Conservation (phyloP, 192 early-diverging fungal genomes). For the Linnemannia elongata region DNA sequence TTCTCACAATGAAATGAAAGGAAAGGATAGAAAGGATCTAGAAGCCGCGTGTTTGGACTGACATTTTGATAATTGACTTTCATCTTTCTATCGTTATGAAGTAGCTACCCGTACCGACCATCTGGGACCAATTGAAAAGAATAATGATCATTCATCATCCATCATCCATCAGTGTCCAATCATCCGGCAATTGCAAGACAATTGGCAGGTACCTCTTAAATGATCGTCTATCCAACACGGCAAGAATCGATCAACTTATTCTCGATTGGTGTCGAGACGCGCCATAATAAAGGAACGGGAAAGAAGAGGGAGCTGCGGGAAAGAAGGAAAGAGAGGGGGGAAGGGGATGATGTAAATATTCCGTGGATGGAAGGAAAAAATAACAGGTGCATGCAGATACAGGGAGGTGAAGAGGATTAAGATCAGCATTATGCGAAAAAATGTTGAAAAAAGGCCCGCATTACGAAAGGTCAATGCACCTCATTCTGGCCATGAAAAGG, state of each 20-base stretch:
- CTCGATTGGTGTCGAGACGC: background rate
- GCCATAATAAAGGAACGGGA: background rate
- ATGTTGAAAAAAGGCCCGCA: background rate
- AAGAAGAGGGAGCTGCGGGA: background rate
- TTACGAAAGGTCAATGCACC: background rate
- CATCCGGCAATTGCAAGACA: too few relatives aligned
- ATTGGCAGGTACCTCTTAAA: too few relatives aligned
- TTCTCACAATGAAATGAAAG: background rate
- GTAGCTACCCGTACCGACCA: background rate
- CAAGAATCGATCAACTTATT: background rate
- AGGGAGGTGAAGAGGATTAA: background rate
- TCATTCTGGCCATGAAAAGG: too few relatives aligned
- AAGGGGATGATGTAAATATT: slow-evolving; percentile 16
- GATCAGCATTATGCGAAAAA: slow-evolving; percentile 1
- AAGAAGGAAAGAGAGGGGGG: background rate
- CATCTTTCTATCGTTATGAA: background rate
- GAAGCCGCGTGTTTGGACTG: background rate
- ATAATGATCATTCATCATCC: too few relatives aligned
- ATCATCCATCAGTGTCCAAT: too few relatives aligned
- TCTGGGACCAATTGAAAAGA: background rate
- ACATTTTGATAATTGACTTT: background rate
- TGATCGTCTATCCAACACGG: too few relatives aligned
- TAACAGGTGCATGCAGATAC: background rate
- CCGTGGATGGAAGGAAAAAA: background rate
- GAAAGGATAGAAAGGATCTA: background rate